Base-by-base conservation (phyloP, 108 stramenopile species). In the Cylindrotheca fusiformis region DNA sequence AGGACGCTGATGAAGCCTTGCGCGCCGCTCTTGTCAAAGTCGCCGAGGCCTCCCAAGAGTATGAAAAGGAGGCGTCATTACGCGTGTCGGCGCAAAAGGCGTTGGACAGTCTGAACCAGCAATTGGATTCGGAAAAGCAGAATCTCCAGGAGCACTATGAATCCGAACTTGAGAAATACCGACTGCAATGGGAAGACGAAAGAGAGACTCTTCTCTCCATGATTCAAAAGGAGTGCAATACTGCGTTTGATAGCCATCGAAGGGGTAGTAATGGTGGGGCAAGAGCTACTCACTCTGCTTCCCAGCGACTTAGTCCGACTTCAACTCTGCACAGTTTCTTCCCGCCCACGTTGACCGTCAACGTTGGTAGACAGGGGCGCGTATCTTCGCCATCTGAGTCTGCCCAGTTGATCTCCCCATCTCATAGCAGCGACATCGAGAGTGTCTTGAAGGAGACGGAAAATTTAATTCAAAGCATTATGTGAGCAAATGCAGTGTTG, bases 191-290 rank as follows among this genome's bases (percentile, higher is more conserved):
- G 67, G 71, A 75, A 52, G 41, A 44, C 2, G 75, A 81, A 48
- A 63, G 56, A 12, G 71, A 63, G 18, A 55, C 44, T 0, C 23
- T 81, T 25, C 21, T 81, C 21, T 36, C 58, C 1, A 47, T 30
- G 4, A 63, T 81, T 47, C 75, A 76, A 48, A 62, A 63, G 50
- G 80, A 75, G 14, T 76, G 70, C 63, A 81, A 76, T 32, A 23
- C 23, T 17, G 71, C 63, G 1, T 71, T 81, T 45, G 74, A 71
- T 3, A 54, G 36, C 14, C 58, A 55, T 20, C 47, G 67, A n/a
- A 36, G 48, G 28, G 20, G 1, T 28, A 10, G n/a, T 21, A 55
- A 6, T n/a, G n/a, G n/a, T n/a, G n/a, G n/a, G n/a, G n/a, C n/a
- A n/a, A n/a, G n/a, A n/a, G n/a, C n/a, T n/a, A n/a, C n/a, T n/a